Evolutionary conservation across 371 early-diverging fungal genomes (phyloP).

Genomic region (Chytridiales sp.): DNA sequence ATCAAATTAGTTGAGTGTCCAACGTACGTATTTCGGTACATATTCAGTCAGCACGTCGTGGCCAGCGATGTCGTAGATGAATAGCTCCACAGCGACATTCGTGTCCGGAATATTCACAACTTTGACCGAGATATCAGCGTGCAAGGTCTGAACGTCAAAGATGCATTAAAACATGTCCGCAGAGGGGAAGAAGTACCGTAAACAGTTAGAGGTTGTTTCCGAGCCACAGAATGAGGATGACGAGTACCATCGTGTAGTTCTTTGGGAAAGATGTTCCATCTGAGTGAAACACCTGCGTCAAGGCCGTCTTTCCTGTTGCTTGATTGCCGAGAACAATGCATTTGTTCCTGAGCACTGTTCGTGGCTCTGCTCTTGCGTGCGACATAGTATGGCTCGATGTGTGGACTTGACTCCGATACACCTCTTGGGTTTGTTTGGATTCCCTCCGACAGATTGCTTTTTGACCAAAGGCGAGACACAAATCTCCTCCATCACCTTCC

Average conservation of each 20-base stretch:
- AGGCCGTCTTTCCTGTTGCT: slow-evolving; percentile 44
- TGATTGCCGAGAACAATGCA: slow-evolving; percentile 45
- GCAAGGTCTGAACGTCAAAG: slow-evolving; percentile 40
- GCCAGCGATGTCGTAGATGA: slow-evolving; percentile 44
- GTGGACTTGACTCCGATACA: too few species aligned
- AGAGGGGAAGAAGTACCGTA: too few species aligned
- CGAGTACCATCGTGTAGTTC: slow-evolving; percentile 43
- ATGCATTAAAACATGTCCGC: neutral
- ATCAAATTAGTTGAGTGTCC: neutral
- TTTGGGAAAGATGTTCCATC: slow-evolving; percentile 45
- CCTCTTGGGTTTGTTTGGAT: too few species aligned
- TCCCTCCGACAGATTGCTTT: too few species aligned
- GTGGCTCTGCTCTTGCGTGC: slow-evolving; percentile 10
- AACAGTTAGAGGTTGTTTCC: too few species aligned
- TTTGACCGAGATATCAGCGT: slow-evolving; percentile 46
- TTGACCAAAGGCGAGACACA: too few species aligned
- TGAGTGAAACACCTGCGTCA: slow-evolving; percentile 43
- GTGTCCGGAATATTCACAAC: slow-evolving; percentile 49
- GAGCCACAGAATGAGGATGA: too few species aligned
- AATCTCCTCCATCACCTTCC: too few species aligned
- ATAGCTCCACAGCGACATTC: slow-evolving; percentile 44
- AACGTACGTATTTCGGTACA: slow-evolving; percentile 38
- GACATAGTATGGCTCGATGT: too few species aligned
- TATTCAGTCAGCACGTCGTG: slow-evolving; percentile 45
- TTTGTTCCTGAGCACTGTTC: slow-evolving; percentile 38